A percentile compares a stretch with the other conserved stretches of the same genome.
These are phyloP conservation scores for Hyaloscypha finlandica DNA, from an alignment of 495 filamentous ascomycete genomes.

Conservation along the genomic window DNA sequence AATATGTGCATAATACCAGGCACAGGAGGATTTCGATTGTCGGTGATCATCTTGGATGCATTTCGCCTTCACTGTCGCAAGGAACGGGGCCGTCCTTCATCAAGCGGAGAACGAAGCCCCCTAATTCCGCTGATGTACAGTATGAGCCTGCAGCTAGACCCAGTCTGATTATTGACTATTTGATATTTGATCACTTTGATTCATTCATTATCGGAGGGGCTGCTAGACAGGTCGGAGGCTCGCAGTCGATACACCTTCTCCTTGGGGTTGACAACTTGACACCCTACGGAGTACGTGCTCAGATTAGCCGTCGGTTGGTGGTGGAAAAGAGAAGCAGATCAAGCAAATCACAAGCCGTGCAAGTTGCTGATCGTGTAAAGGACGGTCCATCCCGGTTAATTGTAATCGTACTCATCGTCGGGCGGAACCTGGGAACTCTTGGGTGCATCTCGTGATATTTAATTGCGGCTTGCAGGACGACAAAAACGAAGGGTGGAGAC, in stretches of 20 bases:
- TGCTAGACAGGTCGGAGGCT: slow-evolving; percentile 13
- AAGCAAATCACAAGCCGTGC: slow-evolving; percentile 9
- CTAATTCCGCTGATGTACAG: slow-evolving; percentile 19
- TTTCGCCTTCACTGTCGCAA: slow-evolving; percentile 10
- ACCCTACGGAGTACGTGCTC: neutral
- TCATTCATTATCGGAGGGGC: slow-evolving; percentile 20
- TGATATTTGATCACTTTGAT: slow-evolving; percentile 7
- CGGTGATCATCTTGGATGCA: slow-evolving; percentile 12
- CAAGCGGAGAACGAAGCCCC: slow-evolving; percentile 12
- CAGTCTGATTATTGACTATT: slow-evolving; percentile 16
- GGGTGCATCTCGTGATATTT: slow-evolving; percentile 11
- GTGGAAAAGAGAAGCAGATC: slow-evolving; percentile 17
- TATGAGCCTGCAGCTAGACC: slow-evolving; percentile 15
- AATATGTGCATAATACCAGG: slow-evolving; percentile 7
- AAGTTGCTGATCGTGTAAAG: neutral
- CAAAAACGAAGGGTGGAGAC: slow-evolving; percentile 4
- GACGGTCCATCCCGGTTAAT: slow-evolving; percentile 19
- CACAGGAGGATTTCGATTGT: slow-evolving; percentile 17
- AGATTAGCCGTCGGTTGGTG: slow-evolving; percentile 18
- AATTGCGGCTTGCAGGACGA: slow-evolving; percentile 13
- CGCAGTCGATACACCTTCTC: neutral
- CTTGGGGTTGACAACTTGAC: neutral
- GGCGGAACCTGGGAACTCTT: slow-evolving; percentile 3
- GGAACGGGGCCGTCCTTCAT: neutral
- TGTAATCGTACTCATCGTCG: slow-evolving; percentile 6